phyloP scores from a whole-genome alignment of 208 protist genomes.

The Trypanosoma boissoni region DNA sequence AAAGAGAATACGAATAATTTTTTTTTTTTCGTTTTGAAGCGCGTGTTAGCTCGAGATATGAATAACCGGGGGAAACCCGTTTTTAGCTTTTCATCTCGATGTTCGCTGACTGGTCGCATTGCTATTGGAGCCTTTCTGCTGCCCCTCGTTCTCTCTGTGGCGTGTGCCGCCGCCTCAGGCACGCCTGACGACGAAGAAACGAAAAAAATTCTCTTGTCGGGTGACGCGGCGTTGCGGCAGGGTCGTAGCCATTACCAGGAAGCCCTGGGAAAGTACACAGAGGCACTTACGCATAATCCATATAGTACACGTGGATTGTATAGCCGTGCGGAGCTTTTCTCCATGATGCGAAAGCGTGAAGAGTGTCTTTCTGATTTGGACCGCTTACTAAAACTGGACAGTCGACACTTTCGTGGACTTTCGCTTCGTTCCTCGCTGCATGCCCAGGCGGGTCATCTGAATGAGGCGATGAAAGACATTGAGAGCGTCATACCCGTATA shows the following conservation, averaged over 20 bases:
- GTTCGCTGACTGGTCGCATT: conserved; percentile 1
- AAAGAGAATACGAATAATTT: no score
- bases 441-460: conserved; percentile 52
- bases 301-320: conserved; percentile 60
- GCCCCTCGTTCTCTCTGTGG: background rate
- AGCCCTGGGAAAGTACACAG: conserved; percentile 84
- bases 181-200: conserved; percentile 39
- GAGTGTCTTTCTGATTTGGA: conserved; percentile 60
- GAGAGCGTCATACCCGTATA: conserved; percentile 39
- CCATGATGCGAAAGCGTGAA: conserved; percentile 48
- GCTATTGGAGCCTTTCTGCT: background rate
- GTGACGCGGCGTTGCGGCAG: conserved; percentile 62
- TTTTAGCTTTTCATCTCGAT: conserved; percentile 16
- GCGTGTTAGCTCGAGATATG: no score
- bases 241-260: conserved; percentile 73
- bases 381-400: conserved; percentile 33
- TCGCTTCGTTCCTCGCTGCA: conserved; percentile 53
- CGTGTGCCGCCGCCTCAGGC: background rate
- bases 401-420: conserved; percentile 39
- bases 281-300: conserved; percentile 54
- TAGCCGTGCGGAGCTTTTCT: conserved; percentile 76
- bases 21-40: no score
- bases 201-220: conserved; percentile 49
- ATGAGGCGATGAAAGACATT: conserved; percentile 43
- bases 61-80: no score